These are phyloP conservation scores for Diophrys sp. DNA, from an alignment of 73 alveolate species.

Conservation along the genomic window DNA sequence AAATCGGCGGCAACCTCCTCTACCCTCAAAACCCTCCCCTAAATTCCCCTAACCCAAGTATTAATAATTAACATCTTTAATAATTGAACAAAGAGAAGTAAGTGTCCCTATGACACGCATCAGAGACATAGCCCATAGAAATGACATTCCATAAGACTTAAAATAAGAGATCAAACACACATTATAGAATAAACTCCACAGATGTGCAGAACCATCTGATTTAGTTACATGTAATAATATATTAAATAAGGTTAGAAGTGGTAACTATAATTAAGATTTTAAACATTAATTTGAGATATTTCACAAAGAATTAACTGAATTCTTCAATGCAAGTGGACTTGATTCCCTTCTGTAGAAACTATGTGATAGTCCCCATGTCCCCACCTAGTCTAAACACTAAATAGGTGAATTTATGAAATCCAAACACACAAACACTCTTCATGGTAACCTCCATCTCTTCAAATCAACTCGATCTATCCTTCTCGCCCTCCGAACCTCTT, in stretches of 20 bases:
- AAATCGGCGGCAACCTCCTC: too few relatives aligned
- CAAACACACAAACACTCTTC: neutral
- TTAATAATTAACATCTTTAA: too few relatives aligned
- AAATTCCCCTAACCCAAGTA: too few relatives aligned
- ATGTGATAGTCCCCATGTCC: neutral
- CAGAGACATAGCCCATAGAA: conserved; percentile 95
- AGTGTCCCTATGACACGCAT: conserved; percentile 92
- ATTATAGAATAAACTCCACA: conserved; percentile 91
- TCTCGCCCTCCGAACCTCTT: neutral
- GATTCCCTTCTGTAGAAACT: conserved; percentile 53
- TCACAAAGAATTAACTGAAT: conserved; percentile 85
- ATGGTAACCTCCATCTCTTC: neutral
- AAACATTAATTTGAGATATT: conserved; percentile 74
- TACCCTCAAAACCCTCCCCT: too few relatives aligned
- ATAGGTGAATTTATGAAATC: neutral
- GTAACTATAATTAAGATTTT: conserved; percentile 77
- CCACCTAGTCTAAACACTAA: neutral
- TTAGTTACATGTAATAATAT: conserved; percentile 80
- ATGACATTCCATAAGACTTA: conserved; percentile 88
- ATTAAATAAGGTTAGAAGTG: conserved; percentile 76
- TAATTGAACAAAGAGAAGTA: too few relatives aligned
- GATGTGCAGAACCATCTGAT: conserved; percentile 94
- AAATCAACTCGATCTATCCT: neutral
- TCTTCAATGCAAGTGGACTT: conserved; percentile 83
- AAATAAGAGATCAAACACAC: conserved; percentile 80